Percentiles rank a stretch among this genome's conserved stretches.
Evolutionary conservation across 805 yeast species (phyloP).

Genomic region (Kockiozyma suomiensis): DNA sequence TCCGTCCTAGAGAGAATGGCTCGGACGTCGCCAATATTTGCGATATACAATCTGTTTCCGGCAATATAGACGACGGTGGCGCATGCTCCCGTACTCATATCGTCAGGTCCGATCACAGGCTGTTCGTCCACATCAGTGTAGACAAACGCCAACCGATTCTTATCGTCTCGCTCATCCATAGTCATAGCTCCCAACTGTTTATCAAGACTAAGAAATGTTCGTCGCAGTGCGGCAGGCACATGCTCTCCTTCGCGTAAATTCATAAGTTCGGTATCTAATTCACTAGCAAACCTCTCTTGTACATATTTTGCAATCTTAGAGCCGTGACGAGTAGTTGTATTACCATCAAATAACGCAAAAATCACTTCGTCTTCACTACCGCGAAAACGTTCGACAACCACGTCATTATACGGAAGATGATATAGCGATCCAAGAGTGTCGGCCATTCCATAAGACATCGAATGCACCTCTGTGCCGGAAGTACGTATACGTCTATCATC

Average conservation of each 20-base stretch:
- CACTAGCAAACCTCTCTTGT: slow-evolving; percentile 69
- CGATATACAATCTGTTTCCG: slow-evolving; percentile 70
- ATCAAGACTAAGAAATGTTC: slow-evolving; percentile 77
- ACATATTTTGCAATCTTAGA: slow-evolving; percentile 63
- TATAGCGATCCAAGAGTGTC: slow-evolving; percentile 76
- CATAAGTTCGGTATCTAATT: slow-evolving; percentile 67
- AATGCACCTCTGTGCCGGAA: slow-evolving; percentile 75
- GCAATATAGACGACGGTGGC: slow-evolving; percentile 79
- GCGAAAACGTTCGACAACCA: slow-evolving; percentile 82
- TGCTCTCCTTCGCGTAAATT: slow-evolving; percentile 51
- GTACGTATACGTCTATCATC: slow-evolving; percentile 85
- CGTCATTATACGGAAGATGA: slow-evolving; percentile 72
- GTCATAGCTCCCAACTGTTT: slow-evolving; percentile 67
- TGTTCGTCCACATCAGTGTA: slow-evolving; percentile 41
- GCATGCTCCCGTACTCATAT: slow-evolving; percentile 79
- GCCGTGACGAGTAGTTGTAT: slow-evolving; percentile 48
- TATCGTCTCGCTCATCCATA: slow-evolving; percentile 27
- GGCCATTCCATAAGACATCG: slow-evolving; percentile 86
- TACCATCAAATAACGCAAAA: slow-evolving; percentile 85
- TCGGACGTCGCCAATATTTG: slow-evolving; percentile 89
- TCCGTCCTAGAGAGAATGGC: slow-evolving; percentile 76
- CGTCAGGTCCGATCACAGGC: slow-evolving; percentile 63
- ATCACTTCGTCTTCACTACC: slow-evolving; percentile 82
- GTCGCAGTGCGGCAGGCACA: slow-evolving; percentile 74
- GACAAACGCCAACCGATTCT: slow-evolving; percentile 33